These are phyloP conservation scores for Russula compacta DNA, from an alignment of 768 basidiomycete species.

Conservation along the genomic window DNA sequence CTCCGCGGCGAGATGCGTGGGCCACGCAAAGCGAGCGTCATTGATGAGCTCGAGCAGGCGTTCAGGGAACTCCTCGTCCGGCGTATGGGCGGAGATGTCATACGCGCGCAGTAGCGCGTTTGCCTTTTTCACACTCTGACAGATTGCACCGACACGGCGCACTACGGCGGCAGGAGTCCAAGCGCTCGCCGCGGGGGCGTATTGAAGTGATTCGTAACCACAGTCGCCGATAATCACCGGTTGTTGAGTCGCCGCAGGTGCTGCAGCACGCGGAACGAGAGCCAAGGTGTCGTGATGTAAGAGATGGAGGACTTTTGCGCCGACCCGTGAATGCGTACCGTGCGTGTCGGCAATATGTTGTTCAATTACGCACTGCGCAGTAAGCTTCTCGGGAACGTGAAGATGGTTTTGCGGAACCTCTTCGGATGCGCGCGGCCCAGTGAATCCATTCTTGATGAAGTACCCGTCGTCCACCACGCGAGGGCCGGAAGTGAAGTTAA, in stretches of 20 bases:
- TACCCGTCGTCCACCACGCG: conserved; percentile 60
- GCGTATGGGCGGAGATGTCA: conserved; percentile 54
- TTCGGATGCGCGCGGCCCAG: conserved; percentile 35
- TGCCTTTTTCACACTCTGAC: conserved; percentile 57
- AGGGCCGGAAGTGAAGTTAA: conserved; percentile 34
- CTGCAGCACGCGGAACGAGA: conserved; percentile 11
- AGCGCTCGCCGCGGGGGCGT: conserved; percentile 48
- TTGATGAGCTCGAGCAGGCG: conserved; percentile 66
- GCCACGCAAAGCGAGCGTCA: conserved; percentile 70
- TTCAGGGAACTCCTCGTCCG: conserved; percentile 57
- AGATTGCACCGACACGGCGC: conserved; percentile 63
- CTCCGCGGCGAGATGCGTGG: conserved; percentile 54
- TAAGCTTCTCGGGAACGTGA: conserved; percentile 25
- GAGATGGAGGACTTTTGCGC: conserved; percentile 13
- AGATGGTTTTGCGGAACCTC: conserved; percentile 23
- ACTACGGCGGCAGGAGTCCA: conserved; percentile 58
- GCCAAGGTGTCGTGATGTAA: conserved; percentile 14
- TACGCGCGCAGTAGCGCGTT: conserved; percentile 57
- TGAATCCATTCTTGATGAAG: conserved; percentile 59
- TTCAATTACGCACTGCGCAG: conserved; percentile 22
- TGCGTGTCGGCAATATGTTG: conserved; percentile 12
- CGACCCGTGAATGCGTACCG: conserved; percentile 12
- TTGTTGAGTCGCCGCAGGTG: conserved; percentile 34
- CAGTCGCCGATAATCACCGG: conserved; percentile 73
- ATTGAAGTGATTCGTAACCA: conserved; percentile 52